phyloP scores from a whole-genome alignment of 768 basidiomycete species.

The Rickenella mellea region DNA sequence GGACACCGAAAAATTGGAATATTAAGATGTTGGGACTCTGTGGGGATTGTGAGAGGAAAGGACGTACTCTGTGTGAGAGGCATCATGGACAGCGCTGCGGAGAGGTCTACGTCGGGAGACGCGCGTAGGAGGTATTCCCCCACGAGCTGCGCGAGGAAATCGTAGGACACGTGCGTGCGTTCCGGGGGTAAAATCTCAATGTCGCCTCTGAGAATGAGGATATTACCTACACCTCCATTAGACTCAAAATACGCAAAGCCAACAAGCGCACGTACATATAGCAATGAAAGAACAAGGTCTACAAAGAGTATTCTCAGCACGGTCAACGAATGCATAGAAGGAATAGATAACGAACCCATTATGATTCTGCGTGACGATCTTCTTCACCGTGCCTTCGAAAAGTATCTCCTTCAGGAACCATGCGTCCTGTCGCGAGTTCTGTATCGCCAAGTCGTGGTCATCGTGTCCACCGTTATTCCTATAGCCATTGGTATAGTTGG shows the following conservation, averaged over 20 bases:
- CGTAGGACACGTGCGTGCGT: conserved; percentile 71
- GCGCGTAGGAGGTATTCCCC: conserved; percentile 69
- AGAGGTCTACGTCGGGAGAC: conserved; percentile 52
- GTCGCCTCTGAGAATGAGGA: conserved; percentile 76
- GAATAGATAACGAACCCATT: conserved; percentile 51
- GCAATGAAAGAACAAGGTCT: conserved; percentile 91
- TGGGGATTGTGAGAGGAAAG: background rate
- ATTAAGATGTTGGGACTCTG: background rate
- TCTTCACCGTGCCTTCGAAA: conserved; percentile 33
- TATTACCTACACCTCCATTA: conserved; percentile 52
- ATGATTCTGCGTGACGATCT: conserved; percentile 76
- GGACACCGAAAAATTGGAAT: conserved; percentile 2
- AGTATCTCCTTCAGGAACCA: conserved; percentile 69
- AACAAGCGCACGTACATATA: conserved; percentile 45
- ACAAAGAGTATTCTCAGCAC: conserved; percentile 2
- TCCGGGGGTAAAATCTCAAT: conserved; percentile 62
- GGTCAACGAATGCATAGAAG: background rate
- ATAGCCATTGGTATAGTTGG: too few species aligned
- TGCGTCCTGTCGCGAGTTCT: conserved; percentile 36
- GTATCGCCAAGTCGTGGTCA: too few species aligned
- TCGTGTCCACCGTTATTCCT: too few species aligned
- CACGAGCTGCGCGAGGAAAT: conserved; percentile 73
- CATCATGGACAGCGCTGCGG: conserved; percentile 66
- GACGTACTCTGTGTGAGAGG: conserved; percentile 67
- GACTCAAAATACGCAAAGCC: background rate